Conservation (phyloP, 139 green algal genomes). For the Parachlorella kessleri region DNA sequence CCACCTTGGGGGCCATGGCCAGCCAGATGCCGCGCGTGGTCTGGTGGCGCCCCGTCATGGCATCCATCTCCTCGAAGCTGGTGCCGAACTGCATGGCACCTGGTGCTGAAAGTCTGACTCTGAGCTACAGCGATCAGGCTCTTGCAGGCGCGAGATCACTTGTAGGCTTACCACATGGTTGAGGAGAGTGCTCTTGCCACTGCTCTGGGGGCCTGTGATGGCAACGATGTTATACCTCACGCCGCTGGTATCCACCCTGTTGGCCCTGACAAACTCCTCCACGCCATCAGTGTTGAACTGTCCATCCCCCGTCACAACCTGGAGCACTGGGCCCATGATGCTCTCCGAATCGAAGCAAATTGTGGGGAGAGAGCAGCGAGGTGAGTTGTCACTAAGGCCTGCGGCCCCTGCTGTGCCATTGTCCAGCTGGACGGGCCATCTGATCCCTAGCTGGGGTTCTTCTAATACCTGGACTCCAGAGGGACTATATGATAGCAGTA, state of each 20-base stretch:
- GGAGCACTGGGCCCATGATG: slow-evolving; percentile 30
- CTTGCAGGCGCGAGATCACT: too few relatives aligned
- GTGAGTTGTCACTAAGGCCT: too few relatives aligned
- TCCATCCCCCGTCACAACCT: slow-evolving; percentile 71
- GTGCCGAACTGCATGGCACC: slow-evolving; percentile 88
- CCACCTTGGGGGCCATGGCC: slow-evolving; percentile 67
- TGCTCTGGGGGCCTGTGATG: slow-evolving; percentile 97
- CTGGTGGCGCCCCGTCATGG: slow-evolving; percentile 79
- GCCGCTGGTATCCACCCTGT: slow-evolving; percentile 41
- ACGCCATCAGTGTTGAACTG: slow-evolving; percentile 53
- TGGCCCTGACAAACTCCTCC: slow-evolving; percentile 42
- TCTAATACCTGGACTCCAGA: too few relatives aligned
- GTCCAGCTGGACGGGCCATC: too few relatives aligned
- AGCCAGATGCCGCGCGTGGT: slow-evolving; percentile 94
- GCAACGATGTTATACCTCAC: slow-evolving; percentile 89
- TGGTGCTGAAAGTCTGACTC: too few relatives aligned
- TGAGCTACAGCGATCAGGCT: too few relatives aligned
- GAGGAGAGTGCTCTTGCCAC: slow-evolving; percentile 92
- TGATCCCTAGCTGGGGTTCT: too few relatives aligned
- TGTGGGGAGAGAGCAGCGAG: too few relatives aligned
- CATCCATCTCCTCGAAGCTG: slow-evolving; percentile 96
- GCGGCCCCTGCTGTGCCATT: too few relatives aligned
- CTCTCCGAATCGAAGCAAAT: too few relatives aligned
- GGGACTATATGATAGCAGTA: too few relatives aligned
- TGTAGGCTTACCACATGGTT: slow-evolving; percentile 84